Evolutionary conservation across 2,329 filamentous ascomycete genomes (phyloP).

Genomic region (Samsoniella hepiali): DNA sequence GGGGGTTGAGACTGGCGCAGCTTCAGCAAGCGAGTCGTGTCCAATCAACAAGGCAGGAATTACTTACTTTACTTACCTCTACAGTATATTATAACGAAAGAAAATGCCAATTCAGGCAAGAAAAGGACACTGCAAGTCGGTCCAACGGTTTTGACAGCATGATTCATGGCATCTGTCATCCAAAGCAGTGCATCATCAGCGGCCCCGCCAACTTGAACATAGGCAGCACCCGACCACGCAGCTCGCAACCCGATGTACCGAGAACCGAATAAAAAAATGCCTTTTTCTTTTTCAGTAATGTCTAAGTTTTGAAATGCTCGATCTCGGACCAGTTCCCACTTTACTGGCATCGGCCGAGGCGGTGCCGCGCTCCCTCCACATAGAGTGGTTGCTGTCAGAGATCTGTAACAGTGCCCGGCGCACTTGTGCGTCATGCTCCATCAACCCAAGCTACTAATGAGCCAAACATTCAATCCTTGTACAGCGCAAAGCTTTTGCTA

Average conservation of each 20-base stretch:
- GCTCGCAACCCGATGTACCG: background rate
- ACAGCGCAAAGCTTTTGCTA: background rate
- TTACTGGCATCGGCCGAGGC: background rate
- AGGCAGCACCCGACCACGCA: background rate
- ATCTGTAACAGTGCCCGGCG: background rate
- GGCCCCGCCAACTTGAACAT: background rate
- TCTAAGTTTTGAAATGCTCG: background rate
- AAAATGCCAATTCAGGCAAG: no score
- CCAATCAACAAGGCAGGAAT: background rate
- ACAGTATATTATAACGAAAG: no score
- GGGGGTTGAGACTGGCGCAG: background rate
- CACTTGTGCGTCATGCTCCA: background rate
- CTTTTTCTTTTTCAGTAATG: background rate
- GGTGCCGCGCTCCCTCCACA: slow-evolving; percentile 3
- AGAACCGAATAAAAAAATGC: background rate
- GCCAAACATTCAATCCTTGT: background rate
- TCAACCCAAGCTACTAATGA: background rate
- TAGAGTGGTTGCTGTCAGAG: background rate
- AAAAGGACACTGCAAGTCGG: background rate
- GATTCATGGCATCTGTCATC: background rate
- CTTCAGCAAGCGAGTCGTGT: background rate
- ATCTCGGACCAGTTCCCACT: background rate
- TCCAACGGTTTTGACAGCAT: background rate
- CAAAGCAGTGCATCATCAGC: background rate
- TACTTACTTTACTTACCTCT: no score